Evolutionary conservation across 306 rosid genomes (phyloP).

Genomic region (Luffa acutangula): DNA sequence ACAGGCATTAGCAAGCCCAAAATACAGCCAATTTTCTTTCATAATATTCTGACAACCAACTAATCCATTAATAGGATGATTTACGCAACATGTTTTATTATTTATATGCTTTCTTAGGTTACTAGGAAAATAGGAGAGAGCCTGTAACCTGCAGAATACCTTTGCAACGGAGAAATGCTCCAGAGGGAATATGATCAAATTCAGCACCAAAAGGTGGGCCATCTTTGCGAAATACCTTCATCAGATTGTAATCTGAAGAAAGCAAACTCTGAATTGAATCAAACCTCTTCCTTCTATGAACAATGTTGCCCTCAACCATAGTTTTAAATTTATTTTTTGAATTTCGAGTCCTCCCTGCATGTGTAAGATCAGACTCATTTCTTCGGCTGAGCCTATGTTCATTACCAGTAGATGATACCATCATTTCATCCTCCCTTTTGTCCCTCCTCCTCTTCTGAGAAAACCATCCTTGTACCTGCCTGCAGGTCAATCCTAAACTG

Average conservation of each 20-base stretch:
- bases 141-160: constrained; percentile 7
- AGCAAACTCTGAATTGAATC: constrained; percentile 28
- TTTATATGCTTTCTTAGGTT: neutral
- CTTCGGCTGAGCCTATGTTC: constrained; percentile 14
- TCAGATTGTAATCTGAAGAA: constrained; percentile 28
- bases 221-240: constrained; percentile 41
- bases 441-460: constrained; percentile 49
- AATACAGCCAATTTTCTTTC: neutral
- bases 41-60: neutral
- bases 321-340: constrained; percentile 10
- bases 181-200: constrained; percentile 52
- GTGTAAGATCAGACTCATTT: neutral
- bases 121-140: neutral
- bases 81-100: neutral
- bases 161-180: constrained; percentile 15
- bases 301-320: constrained; percentile 6
- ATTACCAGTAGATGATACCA: constrained; percentile 1
- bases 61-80: neutral
- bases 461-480: constrained; percentile 55
- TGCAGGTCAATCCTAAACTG: constrained; percentile 39
- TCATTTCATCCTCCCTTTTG: constrained; percentile 25
- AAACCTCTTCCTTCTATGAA: constrained; percentile 18
- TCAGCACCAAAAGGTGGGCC: constrained; percentile 56
- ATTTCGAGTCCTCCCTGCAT: constrained; percentile 7
- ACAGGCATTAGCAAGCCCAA: neutral